Base-by-base conservation (phyloP, 1,284 basidiomycete species). In the Malassezia sp. region DNA sequence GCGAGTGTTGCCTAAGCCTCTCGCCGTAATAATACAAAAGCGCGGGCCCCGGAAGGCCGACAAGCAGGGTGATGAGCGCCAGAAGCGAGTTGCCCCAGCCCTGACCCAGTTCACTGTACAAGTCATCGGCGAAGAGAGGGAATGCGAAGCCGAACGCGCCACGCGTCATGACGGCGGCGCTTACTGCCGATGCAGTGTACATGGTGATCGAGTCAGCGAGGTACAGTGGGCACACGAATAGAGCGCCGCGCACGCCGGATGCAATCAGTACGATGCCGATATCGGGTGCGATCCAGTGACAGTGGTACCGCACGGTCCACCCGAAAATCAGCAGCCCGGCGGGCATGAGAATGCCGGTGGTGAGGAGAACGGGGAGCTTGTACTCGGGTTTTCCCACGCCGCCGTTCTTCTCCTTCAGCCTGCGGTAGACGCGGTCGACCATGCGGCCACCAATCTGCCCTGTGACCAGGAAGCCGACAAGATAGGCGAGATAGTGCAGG, bases 121-220 rank as follows among this genome's bases (percentile, higher is more conserved):
- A 82, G 81, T 0, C 83, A 81, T 0, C 84, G 80, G 24, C 83
- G 74, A 77, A 84, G 82, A n/a, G 80, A 77, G 3, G 80, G 80
- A 1, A 80, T 78, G 3, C 81, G 74, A 0, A 49, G 3, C 31
- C 34, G 36, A 49, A 43, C 2, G 34, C 11, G 10, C 35, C 29
- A 21, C 46, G 40, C 4, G 36, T 29, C 23, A 34, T 35, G n/a
- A 43, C 32, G 5, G 23, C 46, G 0, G 46, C 46, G 24, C 38
- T 36, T 10, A 54, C 48, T 4, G 62, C 46, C 17, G 56, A 44
- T 4, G 55, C 56, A 7, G 57, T 41, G 21, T 45, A 31, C 24
- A 51, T 27, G 29, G 50, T 22, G 39, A 38, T 43, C 40, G 28
- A 53, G 37, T 39, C 52, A 41, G 28, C 44, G 4, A 59, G 52